phyloP scores from a whole-genome alignment of 108 stramenopile genomes.

The Heterococcus sp. region DNA sequence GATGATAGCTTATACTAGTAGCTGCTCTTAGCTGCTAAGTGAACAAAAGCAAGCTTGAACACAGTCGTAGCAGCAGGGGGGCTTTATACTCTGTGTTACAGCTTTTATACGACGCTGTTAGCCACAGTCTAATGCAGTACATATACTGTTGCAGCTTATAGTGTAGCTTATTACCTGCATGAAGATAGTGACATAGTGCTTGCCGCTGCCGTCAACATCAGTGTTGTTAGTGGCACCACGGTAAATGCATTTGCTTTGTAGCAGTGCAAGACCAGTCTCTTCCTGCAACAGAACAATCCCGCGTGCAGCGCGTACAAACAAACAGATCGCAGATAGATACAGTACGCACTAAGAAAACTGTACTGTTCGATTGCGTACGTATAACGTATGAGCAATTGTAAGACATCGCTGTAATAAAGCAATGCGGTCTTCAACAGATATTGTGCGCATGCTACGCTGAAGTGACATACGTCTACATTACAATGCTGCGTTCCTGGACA shows the following conservation, averaged over 20 bases:
- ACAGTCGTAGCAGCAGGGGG: too few relatives aligned
- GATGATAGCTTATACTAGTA: too few relatives aligned
- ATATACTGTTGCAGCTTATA: too few relatives aligned
- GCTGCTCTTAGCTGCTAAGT: too few relatives aligned
- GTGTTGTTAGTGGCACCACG: slow-evolving; percentile 3
- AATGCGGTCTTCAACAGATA: background rate
- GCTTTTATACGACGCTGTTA: too few relatives aligned
- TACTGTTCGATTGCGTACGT: too few relatives aligned
- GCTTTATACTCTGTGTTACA: too few relatives aligned
- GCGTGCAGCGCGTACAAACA: too few relatives aligned
- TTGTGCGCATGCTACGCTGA: background rate
- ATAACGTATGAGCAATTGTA: background rate
- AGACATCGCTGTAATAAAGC: background rate
- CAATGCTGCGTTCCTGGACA: background rate
- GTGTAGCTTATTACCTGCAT: slow-evolving; percentile 15
- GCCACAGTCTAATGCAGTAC: too few relatives aligned
- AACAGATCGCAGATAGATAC: too few relatives aligned
- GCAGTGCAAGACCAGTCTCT: background rate
- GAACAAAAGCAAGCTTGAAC: too few relatives aligned
- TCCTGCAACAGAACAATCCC: background rate
- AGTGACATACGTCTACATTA: background rate
- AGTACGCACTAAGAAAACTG: too few relatives aligned
- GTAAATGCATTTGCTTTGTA: background rate
- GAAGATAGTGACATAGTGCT: slow-evolving; percentile 44
- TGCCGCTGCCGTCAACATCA: slow-evolving; percentile 5